A percentile compares a stretch with the other conserved stretches of the same genome.
Evolutionary conservation across 495 filamentous ascomycete genomes (phyloP).

Genomic region (Aspergillus mulundensis): DNA sequence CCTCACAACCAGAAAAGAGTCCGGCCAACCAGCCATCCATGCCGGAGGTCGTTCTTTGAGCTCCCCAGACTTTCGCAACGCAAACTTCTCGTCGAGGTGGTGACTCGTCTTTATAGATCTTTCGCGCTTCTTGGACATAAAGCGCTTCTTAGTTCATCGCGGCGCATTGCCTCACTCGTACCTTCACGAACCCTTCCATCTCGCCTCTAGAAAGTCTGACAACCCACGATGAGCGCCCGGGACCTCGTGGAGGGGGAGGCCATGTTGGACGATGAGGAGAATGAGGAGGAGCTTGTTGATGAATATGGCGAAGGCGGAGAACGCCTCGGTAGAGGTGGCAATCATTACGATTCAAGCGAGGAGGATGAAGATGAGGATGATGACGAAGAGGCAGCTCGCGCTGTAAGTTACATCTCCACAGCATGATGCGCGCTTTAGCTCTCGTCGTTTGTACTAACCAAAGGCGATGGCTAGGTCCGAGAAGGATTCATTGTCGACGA

Average conservation of each 20-base stretch:
- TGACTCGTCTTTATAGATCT: neutral
- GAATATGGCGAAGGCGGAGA: constrained; percentile 58
- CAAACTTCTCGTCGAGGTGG: neutral
- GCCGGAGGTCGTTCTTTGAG: constrained; percentile 4
- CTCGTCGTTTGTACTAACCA: constrained; percentile 1
- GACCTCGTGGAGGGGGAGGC: constrained; percentile 82
- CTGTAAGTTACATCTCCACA: constrained; percentile 29
- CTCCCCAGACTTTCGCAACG: neutral
- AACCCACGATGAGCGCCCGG: constrained; percentile 63
- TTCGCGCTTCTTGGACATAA: neutral
- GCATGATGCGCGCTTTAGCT: neutral
- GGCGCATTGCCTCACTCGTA: neutral
- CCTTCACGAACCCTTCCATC: constrained; percentile 10
- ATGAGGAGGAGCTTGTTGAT: constrained; percentile 82
- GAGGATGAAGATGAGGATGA: constrained; percentile 98
- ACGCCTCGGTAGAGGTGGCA: constrained; percentile 49
- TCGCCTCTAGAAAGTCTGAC: constrained; percentile 5
- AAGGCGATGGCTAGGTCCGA: constrained; percentile 53
- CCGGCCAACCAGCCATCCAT: constrained; percentile 6
- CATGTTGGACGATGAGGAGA: constrained; percentile 83
- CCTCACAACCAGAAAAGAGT: constrained; percentile 11
- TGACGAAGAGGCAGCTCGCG: constrained; percentile 69
- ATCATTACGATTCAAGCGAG: constrained; percentile 74
- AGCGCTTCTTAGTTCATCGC: neutral
- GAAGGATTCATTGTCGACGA: constrained; percentile 97